A percentile compares a stretch with the other conserved stretches of the same genome.
Evolutionary conservation across 2,329 filamentous ascomycete species (phyloP).

Genomic region (Colletotrichum liaoningense): DNA sequence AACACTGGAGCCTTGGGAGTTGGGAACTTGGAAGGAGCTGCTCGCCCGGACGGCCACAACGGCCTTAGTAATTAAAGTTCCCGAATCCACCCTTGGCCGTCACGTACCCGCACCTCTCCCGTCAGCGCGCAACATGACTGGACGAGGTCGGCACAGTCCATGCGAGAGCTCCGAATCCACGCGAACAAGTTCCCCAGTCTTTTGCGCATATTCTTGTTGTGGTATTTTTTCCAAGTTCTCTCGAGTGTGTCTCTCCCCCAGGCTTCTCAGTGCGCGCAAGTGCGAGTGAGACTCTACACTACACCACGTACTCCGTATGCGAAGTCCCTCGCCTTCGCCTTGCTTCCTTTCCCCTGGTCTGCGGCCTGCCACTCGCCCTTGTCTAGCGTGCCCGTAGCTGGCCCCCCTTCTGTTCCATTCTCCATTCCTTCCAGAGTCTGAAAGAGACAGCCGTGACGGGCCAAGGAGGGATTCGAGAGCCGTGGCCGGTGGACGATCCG

Average conservation of each 20-base stretch:
- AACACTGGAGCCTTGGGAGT: too few relatives aligned
- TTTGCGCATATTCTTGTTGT: neutral
- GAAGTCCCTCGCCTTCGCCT: conserved; percentile 1
- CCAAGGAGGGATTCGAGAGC: neutral
- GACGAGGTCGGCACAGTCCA: neutral
- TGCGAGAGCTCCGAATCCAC: conserved; percentile 36
- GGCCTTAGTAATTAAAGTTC: conserved; percentile 35
- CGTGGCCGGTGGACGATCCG: conserved; percentile 1
- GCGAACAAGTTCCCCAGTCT: conserved; percentile 30
- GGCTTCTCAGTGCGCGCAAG: neutral
- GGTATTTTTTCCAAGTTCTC: neutral
- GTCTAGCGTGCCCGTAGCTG: conserved; percentile 28
- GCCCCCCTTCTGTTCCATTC: conserved; percentile 20
- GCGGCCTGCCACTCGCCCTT: conserved; percentile 11
- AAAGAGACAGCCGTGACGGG: neutral
- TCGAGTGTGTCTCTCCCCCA: neutral
- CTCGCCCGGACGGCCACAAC: neutral
- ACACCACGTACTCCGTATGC: too few relatives aligned
- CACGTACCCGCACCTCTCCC: neutral
- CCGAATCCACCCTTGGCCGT: conserved; percentile 32
- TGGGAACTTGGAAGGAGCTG: neutral
- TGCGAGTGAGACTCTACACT: neutral
- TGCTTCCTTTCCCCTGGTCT: neutral
- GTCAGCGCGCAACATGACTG: conserved; percentile 2
- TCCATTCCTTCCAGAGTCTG: conserved; percentile 28